phyloP scores from a whole-genome alignment of 83 land plant species.

The Picea abies region DNA sequence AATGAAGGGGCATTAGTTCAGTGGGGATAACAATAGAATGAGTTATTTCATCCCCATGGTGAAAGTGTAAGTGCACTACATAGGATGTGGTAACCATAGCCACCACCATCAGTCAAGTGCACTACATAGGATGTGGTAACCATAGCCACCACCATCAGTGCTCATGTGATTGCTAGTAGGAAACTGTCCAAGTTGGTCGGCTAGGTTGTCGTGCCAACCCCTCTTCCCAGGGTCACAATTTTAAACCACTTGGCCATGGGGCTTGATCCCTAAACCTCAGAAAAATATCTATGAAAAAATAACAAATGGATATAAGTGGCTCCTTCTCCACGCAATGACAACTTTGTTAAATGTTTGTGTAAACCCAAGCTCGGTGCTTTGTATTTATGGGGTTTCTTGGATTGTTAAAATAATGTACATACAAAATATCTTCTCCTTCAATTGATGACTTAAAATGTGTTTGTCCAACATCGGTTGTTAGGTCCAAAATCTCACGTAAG shows the following conservation, averaged over 20 bases:
- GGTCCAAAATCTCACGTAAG: no score
- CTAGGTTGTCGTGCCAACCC: background rate
- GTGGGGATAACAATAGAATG: background rate
- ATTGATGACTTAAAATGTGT: no score
- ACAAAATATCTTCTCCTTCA: no score
- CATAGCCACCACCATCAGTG: background rate
- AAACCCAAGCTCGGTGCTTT: no score
- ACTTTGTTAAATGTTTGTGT: no score
- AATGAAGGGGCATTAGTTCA: background rate
- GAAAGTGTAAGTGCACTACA: background rate
- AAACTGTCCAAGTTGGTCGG: background rate
- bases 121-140: background rate
- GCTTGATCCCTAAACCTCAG: background rate
- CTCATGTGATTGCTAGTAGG: background rate
- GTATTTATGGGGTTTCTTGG: no score
- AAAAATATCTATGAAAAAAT: background rate
- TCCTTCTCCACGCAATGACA: no score
- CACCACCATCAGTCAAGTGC: background rate
- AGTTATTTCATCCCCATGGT: background rate
- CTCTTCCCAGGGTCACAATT: background rate
- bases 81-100: background rate
- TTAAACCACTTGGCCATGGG: slow-evolving; percentile 9
- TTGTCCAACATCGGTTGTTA: no score
- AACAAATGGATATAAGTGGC: no score
- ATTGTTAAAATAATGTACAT: no score